A percentile compares a stretch with the other conserved stretches of the same genome.
Conservation (phyloP, 176 grass and related monocot genomes). For the Rhipidocladum racemiflorum region DNA sequence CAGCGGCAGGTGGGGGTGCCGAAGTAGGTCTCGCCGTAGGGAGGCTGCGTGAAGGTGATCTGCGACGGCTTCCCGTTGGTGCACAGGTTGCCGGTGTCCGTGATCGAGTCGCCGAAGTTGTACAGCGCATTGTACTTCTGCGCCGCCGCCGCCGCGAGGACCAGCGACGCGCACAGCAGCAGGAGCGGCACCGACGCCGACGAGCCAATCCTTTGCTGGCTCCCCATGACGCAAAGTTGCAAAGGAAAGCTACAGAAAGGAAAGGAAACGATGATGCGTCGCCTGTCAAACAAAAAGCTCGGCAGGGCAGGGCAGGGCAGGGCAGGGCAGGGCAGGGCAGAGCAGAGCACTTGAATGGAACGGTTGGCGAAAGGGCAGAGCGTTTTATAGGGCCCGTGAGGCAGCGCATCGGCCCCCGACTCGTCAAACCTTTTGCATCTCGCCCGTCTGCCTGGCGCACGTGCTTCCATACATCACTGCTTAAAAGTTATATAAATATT, state of each 20-base stretch:
- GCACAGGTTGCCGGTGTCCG: constrained; percentile 74
- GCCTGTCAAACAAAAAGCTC: neutral
- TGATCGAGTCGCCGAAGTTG: constrained; percentile 78
- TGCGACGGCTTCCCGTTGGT: constrained; percentile 41
- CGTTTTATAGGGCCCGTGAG: constrained; percentile 42
- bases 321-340: neutral
- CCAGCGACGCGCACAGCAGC: neutral
- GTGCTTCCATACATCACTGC: too few species aligned
- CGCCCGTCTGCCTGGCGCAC: neutral
- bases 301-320: neutral
- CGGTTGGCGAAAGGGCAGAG: neutral
- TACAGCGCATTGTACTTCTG: constrained; percentile 67
- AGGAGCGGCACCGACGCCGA: neutral
- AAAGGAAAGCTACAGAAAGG: neutral
- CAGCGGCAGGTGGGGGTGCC: constrained; percentile 62
- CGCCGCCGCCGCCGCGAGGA: neutral
- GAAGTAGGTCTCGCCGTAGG: constrained; percentile 75
- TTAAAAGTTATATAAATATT: too few species aligned
- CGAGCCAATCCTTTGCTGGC: neutral
- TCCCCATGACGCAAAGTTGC: constrained; percentile 1
- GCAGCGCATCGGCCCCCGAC: neutral
- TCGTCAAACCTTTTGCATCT: constrained; percentile 10
- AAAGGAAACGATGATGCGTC: neutral
- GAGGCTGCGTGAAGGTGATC: constrained; percentile 67
- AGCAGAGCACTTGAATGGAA: constrained; percentile 3